Percentiles rank a stretch among this genome's conserved stretches.
Conservation (phyloP, 805 yeast species). For the Tetrapisispora taiwanensis region DNA sequence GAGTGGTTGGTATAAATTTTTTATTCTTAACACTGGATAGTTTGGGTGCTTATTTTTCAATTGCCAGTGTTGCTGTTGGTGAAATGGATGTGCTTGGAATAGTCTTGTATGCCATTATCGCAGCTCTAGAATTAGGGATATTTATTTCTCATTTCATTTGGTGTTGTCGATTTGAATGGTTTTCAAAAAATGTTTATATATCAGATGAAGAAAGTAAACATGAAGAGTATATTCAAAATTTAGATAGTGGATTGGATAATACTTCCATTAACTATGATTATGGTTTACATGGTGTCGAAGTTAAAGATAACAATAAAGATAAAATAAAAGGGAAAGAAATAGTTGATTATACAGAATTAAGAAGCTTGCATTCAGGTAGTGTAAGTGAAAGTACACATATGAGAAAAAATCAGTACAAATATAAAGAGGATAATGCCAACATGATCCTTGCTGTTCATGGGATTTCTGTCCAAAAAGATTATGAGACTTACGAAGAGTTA, state of each 20-base stretch:
- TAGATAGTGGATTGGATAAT: not conserved
- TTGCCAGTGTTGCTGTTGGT: constrained; percentile 51
- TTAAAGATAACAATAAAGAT: not conserved
- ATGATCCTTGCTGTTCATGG: constrained; percentile 1
- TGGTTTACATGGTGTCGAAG: not conserved
- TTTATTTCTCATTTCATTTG: constrained; percentile 61
- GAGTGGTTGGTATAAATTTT: constrained; percentile 85
- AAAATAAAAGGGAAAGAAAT: not conserved
- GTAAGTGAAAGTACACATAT: not conserved
- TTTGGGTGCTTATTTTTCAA: constrained; percentile 72
- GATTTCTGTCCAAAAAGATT: not conserved
- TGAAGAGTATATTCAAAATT: not conserved
- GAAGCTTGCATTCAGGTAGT: not conserved
- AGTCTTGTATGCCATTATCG: constrained; percentile 62
- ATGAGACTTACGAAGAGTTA: not conserved
- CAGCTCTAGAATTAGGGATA: constrained; percentile 69
- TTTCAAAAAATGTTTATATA: constrained; percentile 5
- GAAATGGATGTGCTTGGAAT: constrained; percentile 71
- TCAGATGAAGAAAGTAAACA: constrained; percentile 1
- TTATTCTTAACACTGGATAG: constrained; percentile 67
- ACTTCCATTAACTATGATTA: not conserved
- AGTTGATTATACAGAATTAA: not conserved
- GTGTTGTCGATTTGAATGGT: constrained; percentile 39
- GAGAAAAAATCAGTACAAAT: not conserved
- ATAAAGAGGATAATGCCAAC: not conserved